Conservation (phyloP, 2,329 filamentous ascomycete species). For the Aulographum hederae region DNA sequence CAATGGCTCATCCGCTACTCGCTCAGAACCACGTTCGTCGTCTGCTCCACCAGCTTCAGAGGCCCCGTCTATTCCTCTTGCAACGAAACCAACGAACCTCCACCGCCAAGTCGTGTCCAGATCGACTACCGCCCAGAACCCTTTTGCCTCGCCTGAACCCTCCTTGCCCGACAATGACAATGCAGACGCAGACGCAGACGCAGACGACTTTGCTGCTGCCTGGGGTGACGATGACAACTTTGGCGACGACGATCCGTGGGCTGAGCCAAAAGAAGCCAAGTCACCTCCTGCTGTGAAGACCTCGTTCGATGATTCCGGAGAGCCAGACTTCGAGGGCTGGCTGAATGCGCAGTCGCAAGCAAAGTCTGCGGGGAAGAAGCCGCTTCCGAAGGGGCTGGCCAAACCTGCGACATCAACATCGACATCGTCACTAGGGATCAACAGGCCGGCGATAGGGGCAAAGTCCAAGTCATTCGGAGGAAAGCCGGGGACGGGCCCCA, state of each 20-base stretch:
- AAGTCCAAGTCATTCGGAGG: slow-evolving; percentile 13
- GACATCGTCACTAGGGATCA: slow-evolving; percentile 15
- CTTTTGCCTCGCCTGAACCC: neutral
- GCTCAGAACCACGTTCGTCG: slow-evolving; percentile 26
- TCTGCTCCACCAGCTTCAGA: slow-evolving; percentile 25
- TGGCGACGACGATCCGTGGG: slow-evolving; percentile 54
- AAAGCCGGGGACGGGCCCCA: slow-evolving; percentile 14
- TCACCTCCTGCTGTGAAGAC: slow-evolving; percentile 16
- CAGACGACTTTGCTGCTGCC: slow-evolving; percentile 36
- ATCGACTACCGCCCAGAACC: neutral
- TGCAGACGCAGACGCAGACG: neutral
- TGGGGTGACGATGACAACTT: slow-evolving; percentile 46
- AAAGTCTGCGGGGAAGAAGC: slow-evolving; percentile 45
- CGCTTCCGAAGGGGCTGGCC: slow-evolving; percentile 65
- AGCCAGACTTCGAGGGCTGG: slow-evolving; percentile 95
- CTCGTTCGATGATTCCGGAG: slow-evolving; percentile 63
- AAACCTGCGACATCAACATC: slow-evolving; percentile 33
- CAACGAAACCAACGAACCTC: slow-evolving; percentile 24
- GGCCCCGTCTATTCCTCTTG: neutral
- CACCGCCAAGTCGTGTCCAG: slow-evolving; percentile 42
- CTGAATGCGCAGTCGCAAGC: slow-evolving; percentile 66
- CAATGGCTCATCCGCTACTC: slow-evolving; percentile 22
- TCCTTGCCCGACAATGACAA: neutral
- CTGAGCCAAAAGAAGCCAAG: slow-evolving; percentile 37
- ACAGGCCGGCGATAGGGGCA: slow-evolving; percentile 12